phyloP scores from a whole-genome alignment of 192 early-diverging fungal genomes.

The Backusella morwellensis region DNA sequence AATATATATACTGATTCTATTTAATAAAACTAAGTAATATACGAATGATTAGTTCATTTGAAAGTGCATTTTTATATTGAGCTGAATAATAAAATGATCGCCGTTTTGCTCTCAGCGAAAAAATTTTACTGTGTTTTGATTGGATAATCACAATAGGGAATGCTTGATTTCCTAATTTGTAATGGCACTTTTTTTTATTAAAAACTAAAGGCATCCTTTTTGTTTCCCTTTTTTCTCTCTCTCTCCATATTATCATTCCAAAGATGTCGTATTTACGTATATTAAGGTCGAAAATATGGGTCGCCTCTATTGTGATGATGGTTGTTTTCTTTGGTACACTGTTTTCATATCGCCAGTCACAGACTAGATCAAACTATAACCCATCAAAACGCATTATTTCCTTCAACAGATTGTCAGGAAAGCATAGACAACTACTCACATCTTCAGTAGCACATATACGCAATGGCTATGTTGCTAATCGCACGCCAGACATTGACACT shows the following conservation, averaged over 20 bases:
- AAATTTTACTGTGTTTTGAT: background rate
- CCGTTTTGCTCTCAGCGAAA: background rate
- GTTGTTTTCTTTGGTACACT: background rate
- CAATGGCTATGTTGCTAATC: conserved; percentile 26
- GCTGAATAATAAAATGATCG: too few species aligned
- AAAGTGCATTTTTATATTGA: too few species aligned
- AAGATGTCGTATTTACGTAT: background rate
- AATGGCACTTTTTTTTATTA: background rate
- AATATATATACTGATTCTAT: too few species aligned
- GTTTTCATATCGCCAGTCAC: background rate
- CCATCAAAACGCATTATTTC: background rate
- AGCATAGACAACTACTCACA: background rate
- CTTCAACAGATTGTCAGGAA: background rate
- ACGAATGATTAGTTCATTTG: too few species aligned
- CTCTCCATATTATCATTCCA: background rate
- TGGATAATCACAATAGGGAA: background rate
- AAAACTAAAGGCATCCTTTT: background rate
- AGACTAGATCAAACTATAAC: background rate
- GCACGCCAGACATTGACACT: conserved; percentile 28
- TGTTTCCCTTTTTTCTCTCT: background rate
- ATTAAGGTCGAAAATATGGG: background rate
- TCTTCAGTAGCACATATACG: conserved; percentile 28
- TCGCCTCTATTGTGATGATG: background rate
- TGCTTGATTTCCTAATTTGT: background rate
- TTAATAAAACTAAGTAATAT: too few species aligned